phyloP scores from a whole-genome alignment of 495 filamentous ascomycete species.

The Penicillium manginii region DNA sequence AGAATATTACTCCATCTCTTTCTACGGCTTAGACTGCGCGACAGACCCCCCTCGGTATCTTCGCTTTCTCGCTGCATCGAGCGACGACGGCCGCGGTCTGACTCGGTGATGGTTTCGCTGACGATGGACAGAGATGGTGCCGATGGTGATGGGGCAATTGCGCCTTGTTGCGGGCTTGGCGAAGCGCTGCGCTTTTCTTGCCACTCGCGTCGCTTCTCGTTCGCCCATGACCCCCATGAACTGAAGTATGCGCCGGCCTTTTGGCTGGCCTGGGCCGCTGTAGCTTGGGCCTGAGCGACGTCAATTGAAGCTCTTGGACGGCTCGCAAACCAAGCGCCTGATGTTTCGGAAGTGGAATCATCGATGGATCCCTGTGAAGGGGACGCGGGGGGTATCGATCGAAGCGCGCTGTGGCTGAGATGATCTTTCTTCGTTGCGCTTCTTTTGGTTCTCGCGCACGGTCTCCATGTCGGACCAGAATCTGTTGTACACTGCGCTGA shows the following conservation, averaged over 20 bases:
- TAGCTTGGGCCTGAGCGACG: conserved; percentile 66
- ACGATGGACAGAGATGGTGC: conserved; percentile 32
- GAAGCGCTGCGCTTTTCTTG: conserved; percentile 46
- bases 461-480: conserved; percentile 88
- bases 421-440: conserved; percentile 61
- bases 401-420: conserved; percentile 40
- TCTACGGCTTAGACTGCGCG: conserved; percentile 45
- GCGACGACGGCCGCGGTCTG: conserved; percentile 38
- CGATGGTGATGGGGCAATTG: conserved; percentile 30
- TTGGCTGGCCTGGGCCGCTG: conserved; percentile 66
- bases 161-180: conserved; percentile 22
- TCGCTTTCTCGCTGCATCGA: conserved; percentile 39
- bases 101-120: conserved; percentile 31
- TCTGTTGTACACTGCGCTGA: conserved; percentile 79
- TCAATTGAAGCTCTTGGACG: conserved; percentile 56
- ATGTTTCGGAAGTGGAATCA: conserved; percentile 26
- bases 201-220: conserved; percentile 78
- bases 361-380: conserved; percentile 28
- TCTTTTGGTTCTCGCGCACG: conserved; percentile 80
- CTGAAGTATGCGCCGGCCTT: conserved; percentile 87
- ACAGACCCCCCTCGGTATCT: conserved; percentile 32
- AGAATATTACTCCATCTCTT: conserved; percentile 53
- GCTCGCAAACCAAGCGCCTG: conserved; percentile 31
- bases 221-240: conserved; percentile 94
- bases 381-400: conserved; percentile 28